Evolutionary conservation across 139 green algal species (phyloP).

Genomic region (Auxenochlorella pyrenoidosa): DNA sequence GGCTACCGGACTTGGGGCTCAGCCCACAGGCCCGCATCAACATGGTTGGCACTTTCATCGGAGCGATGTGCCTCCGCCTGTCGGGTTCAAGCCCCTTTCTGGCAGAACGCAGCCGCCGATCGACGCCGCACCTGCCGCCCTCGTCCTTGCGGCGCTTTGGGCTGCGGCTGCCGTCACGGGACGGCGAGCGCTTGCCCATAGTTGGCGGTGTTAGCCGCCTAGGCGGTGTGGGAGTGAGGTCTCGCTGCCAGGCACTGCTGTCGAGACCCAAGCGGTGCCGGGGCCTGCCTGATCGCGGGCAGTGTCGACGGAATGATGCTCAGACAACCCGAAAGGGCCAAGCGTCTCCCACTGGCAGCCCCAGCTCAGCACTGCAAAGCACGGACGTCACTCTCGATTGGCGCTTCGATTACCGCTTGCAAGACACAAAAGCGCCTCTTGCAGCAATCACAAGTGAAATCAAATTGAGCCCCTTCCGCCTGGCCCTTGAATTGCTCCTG

Average conservation of each 20-base stretch:
- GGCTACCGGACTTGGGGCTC: neutral
- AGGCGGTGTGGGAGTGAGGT: neutral
- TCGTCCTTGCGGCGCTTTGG: slow-evolving; percentile 11
- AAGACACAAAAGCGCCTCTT: neutral
- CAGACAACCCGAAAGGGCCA: neutral
- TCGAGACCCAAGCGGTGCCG: neutral
- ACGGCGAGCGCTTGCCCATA: slow-evolving; percentile 19
- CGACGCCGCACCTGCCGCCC: slow-evolving; percentile 5
- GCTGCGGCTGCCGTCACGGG: neutral
- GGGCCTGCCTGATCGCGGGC: neutral
- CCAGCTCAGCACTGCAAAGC: too few relatives aligned
- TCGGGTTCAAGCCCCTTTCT: too few relatives aligned
- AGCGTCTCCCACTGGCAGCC: neutral
- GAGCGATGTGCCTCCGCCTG: too few relatives aligned
- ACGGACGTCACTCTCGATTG: too few relatives aligned
- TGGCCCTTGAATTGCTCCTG: neutral
- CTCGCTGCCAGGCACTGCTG: neutral
- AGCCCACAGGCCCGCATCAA: slow-evolving; percentile 9
- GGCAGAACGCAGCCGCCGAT: neutral
- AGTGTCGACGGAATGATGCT: neutral
- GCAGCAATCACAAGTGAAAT: neutral
- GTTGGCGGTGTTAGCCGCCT: neutral
- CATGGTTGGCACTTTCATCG: neutral
- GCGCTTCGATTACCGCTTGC: too few relatives aligned
- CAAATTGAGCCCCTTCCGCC: neutral